Base-by-base conservation (phyloP, 345 rosid species). In the Mallotus nudiflorus region DNA sequence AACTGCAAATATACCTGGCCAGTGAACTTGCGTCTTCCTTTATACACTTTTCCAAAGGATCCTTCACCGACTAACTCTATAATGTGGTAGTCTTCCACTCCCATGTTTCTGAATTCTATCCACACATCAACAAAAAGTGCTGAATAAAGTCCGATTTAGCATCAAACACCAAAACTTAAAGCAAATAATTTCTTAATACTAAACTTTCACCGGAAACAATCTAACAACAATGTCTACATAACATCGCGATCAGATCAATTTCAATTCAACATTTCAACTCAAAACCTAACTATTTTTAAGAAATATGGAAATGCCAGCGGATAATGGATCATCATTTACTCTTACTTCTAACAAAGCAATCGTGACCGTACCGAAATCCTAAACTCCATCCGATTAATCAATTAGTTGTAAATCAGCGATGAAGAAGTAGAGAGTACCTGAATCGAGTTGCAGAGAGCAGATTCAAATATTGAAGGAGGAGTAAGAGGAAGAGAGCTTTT, bases 1-100 rank as follows among this genome's bases (percentile, higher is more conserved):
- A 58, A 16, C 19, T 62, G 63, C 16, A 70, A 44, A 54, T 28
- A 4, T 60, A 90, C 97, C 97, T 88, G 96, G 77, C 97, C 93
- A 0, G 97, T 86, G 76, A 57, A 89, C 75, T 92, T 94, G 67
- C 92, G 84, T 73, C 97, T 81, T 66, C 99, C 99, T 73, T 90
- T 92, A 67, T 90, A 90, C 6, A 94, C 99, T 75, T 93, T 95
- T 14, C 99, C 97, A 18, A 92, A 95, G 27, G 97, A 95, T 35
- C 99, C 99, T 83, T 95, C 99, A 53, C 99, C 99, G 5, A 92
- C 97, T 54, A 90, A 91, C 85, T 92, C 99, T 44, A 90, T 90
- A 44, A 95, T 97, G 75, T 95, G 97, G 80, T 95, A 92, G 66
- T 90, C 81, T 70, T 90, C 97, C 9, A 95, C 83, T 27, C 96